Base-by-base conservation (phyloP, 2,329 filamentous ascomycete genomes). In the Aspergillus calidoustus region DNA sequence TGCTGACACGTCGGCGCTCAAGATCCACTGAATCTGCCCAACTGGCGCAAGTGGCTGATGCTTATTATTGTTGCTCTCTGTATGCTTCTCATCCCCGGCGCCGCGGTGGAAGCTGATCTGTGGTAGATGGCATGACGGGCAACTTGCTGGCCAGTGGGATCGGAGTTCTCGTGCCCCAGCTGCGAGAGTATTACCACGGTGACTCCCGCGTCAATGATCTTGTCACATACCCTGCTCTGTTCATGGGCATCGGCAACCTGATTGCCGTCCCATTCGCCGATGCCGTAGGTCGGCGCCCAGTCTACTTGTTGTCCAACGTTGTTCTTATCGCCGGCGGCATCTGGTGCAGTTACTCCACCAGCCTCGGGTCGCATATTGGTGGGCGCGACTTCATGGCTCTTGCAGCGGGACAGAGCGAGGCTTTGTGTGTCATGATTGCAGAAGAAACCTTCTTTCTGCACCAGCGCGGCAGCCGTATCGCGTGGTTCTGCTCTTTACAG, bases 401-500 rank as follows among this genome's bases (percentile, higher is more conserved):
- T 9, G 74, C 76, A 0, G 75, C 76, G 1, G 77, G 75, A 11
- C 76, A 79, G 62, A 76, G 73, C 51, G 76, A 79, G 57, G 76
- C 76, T 2, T 66, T 79, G 7, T 73, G 75, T n/a, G 76, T 75
- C 0, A 68, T 79, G 68, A 78, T 79, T 54, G 62, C 62, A 19
- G 63, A 78, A 63, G 74, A 77, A 53, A 67, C 78, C 17, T 77
- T 78, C 64, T 81, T 80, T 57, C 62, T 80, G 0, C 78, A 80
- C 67, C 77, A 80, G 64, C 70, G 77, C 3, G 75, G 74, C 48
- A 59, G 50, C 25, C 51, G 56, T 6, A 52, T 63, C 25, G 57
- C 60, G 4, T 63, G 60, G 60, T 63, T 63, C 56, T 63, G 56
- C n/a, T 59, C 56, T 34, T 38, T 63, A 4, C 60, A 63, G 51